phyloP scores from a whole-genome alignment of 306 rosid species.

The Malus fusca region DNA sequence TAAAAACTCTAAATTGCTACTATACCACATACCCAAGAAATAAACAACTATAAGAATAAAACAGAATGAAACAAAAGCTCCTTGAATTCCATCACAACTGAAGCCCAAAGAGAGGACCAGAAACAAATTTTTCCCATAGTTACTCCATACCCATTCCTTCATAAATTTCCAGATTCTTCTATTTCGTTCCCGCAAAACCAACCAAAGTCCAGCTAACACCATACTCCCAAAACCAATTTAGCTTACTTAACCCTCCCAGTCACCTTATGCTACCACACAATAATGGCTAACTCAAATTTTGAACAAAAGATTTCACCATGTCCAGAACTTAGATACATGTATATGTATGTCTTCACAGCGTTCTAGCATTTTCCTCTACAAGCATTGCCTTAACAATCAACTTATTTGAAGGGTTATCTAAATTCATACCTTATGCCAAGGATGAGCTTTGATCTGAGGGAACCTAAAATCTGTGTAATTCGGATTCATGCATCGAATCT shows the following conservation, averaged over 20 bases:
- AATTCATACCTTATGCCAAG: slow-evolving; percentile 88
- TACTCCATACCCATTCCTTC: neutral
- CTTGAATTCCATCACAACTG: neutral
- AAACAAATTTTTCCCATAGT: neutral
- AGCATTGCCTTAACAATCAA: neutral
- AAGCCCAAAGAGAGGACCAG: neutral
- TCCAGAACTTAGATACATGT: neutral
- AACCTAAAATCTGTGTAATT: slow-evolving; percentile 85
- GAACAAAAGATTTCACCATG: neutral
- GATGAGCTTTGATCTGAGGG: slow-evolving; percentile 95
- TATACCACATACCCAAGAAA: neutral
- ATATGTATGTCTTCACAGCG: neutral
- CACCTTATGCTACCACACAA: neutral
- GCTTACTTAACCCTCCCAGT: neutral
- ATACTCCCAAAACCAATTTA: neutral
- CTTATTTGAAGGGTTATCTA: neutral
- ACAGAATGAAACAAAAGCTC: neutral
- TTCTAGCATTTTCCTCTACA: neutral
- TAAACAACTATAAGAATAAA: neutral
- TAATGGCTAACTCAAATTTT: neutral
- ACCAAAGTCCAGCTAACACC: neutral
- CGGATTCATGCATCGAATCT: slow-evolving; percentile 96
- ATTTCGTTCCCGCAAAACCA: neutral
- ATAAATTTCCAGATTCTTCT: neutral
- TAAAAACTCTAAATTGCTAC: neutral